Evolutionary conservation across 495 filamentous ascomycete species (phyloP).

Genomic region (Trichocladium antarcticum): DNA sequence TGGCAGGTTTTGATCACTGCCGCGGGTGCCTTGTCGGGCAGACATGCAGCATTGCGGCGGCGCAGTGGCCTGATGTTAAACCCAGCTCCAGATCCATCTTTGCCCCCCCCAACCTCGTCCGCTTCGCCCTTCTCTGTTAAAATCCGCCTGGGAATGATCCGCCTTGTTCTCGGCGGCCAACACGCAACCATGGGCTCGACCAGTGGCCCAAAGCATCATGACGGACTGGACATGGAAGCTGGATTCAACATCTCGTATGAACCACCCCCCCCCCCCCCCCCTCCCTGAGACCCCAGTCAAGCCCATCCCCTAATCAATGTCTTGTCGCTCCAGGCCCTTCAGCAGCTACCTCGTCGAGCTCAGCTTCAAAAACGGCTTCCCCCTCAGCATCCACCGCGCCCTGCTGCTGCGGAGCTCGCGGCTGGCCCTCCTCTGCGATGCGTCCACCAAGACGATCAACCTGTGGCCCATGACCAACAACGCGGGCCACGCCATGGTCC

Average conservation of each 20-base stretch:
- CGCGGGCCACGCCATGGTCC: constrained; percentile 23
- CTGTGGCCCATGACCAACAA: constrained; percentile 8
- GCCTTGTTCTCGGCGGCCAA: too few relatives aligned
- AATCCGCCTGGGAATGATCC: too few relatives aligned
- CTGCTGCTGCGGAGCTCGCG: constrained; percentile 9
- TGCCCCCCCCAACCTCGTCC: too few relatives aligned
- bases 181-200: too few relatives aligned
- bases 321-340: constrained; percentile 16
- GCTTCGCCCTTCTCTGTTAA: too few relatives aligned
- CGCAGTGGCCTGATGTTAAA: too few relatives aligned
- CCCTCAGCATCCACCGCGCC: constrained; percentile 10
- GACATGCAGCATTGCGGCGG: not conserved
- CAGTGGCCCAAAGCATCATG: not conserved
- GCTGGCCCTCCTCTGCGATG: constrained; percentile 6
- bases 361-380: constrained; percentile 7
- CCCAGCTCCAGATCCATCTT: too few relatives aligned
- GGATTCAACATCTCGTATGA: constrained; percentile 1
- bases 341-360: constrained; percentile 11
- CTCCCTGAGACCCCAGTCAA: too few relatives aligned
- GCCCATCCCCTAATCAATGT: not conserved
- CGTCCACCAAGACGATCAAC: not conserved
- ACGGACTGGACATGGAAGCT: not conserved
- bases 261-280: too few relatives aligned
- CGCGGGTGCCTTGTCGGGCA: constrained; percentile 1
- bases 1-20: too few relatives aligned